Evolutionary conservation across 108 stramenopile species (phyloP).

Genomic region (Nitzschia inconspicua): DNA sequence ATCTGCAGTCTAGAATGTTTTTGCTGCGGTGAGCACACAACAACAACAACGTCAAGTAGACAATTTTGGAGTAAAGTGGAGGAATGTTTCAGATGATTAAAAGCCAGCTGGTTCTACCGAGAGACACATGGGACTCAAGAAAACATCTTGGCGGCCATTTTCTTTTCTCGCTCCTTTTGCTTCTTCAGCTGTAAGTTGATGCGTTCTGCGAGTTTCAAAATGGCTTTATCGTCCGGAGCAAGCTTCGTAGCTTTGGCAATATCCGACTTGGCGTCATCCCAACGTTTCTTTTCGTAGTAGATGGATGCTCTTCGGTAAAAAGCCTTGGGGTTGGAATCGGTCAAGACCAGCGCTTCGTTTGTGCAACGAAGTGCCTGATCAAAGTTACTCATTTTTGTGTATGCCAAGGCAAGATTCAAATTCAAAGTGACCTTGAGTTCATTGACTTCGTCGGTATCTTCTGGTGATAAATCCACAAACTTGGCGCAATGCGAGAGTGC

Average conservation of each 20-base stretch:
- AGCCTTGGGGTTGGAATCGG: conserved; percentile 41
- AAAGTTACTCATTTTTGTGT: conserved; percentile 44
- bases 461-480: conserved; percentile 51
- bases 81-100: too few relatives aligned
- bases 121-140: too few relatives aligned
- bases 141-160: conserved; percentile 66
- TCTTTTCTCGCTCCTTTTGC: conserved; percentile 55
- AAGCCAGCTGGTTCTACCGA: too few relatives aligned
- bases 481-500: conserved; percentile 52
- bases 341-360: conserved; percentile 49
- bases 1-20: too few relatives aligned
- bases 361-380: conserved; percentile 42
- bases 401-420: conserved; percentile 49
- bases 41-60: too few relatives aligned
- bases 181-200: conserved; percentile 43
- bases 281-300: conserved; percentile 44
- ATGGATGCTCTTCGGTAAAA: conserved; percentile 51
- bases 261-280: conserved; percentile 50
- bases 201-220: conserved; percentile 35
- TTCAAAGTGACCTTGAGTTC: conserved; percentile 42
- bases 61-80: too few relatives aligned
- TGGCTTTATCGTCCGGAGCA: conserved; percentile 53
- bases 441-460: conserved; percentile 44
- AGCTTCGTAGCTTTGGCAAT: conserved; percentile 32
- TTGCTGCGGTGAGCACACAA: too few relatives aligned